These are phyloP conservation scores for Mimosa bimucronata DNA, from an alignment of 306 rosid species.

Conservation along the genomic window DNA sequence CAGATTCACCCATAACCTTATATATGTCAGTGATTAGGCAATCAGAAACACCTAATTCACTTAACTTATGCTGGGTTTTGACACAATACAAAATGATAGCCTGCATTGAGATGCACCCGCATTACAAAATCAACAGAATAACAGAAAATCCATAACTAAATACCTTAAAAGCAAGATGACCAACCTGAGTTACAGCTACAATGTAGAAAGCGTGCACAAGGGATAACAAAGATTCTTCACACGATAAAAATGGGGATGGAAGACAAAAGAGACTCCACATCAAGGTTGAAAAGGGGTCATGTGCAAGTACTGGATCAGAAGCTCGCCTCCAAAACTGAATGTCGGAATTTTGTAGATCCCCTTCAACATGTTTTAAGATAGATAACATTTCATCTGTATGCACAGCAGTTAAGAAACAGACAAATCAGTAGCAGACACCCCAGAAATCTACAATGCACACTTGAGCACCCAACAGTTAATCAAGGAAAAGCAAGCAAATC, in stretches of 20 bases:
- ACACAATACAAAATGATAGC: constrained; percentile 63
- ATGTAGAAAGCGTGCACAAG: constrained; percentile 84
- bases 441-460: neutral
- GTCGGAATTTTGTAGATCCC: constrained; percentile 54
- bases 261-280: constrained; percentile 97
- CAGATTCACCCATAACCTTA: constrained; percentile 59
- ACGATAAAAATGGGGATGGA: constrained; percentile 77
- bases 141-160: constrained; percentile 24
- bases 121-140: constrained; percentile 38
- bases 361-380: constrained; percentile 57
- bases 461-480: neutral
- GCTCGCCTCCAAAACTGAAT: constrained; percentile 77
- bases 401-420: constrained; percentile 32
- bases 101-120: constrained; percentile 51
- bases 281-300: constrained; percentile 89
- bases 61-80: constrained; percentile 48
- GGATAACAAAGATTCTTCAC: constrained; percentile 79
- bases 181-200: constrained; percentile 87
- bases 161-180: constrained; percentile 31
- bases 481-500: constrained; percentile 17
- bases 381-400: constrained; percentile 62
- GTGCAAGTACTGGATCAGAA: constrained; percentile 82
- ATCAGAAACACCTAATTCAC: constrained; percentile 53
- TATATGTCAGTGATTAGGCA: constrained; percentile 73
- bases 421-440: constrained; percentile 22